Conservation (phyloP, 1,284 basidiomycete genomes). For the Acaromyces ingoldii region DNA sequence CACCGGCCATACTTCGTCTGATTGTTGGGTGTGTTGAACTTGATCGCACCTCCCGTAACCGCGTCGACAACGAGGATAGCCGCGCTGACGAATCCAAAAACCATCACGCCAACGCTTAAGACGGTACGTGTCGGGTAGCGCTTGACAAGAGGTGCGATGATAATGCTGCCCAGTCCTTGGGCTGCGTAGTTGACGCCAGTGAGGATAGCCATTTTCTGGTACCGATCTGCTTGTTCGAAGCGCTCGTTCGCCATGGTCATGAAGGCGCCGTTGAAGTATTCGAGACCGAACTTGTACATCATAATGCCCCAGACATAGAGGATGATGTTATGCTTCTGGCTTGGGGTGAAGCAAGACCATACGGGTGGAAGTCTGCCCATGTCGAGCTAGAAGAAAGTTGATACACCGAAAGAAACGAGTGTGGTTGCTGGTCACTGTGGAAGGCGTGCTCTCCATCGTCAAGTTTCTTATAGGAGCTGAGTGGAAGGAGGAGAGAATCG, state of each 20-base stretch:
- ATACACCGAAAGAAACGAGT: no score
- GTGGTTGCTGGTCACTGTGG: no score
- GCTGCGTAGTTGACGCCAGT: conserved; percentile 48
- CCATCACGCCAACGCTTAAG: conserved; percentile 45
- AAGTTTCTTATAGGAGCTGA: no score
- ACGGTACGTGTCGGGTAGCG: conserved; percentile 50
- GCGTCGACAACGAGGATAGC: conserved; percentile 51
- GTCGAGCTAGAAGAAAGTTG: no score
- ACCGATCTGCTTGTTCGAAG: conserved; percentile 26
- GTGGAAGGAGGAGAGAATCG: no score
- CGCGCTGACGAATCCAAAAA: conserved; percentile 48
- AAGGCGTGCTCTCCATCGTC: no score
- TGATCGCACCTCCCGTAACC: conserved; percentile 45
- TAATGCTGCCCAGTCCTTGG: conserved; percentile 45
- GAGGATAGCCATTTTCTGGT: conserved; percentile 43
- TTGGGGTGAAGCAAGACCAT: conserved; percentile 24
- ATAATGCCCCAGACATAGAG: conserved; percentile 41
- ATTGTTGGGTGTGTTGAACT: conserved; percentile 37
- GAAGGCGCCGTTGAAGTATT: conserved; percentile 38
- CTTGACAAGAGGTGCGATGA: conserved; percentile 51
- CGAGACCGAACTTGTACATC: conserved; percentile 37
- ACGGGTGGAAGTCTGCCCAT: no score
- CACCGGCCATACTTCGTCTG: conserved; percentile 47
- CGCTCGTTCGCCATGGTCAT: conserved; percentile 46
- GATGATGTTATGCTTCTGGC: conserved; percentile 38